Percentiles rank a stretch among this genome's conserved stretches.
Evolutionary conservation across 495 filamentous ascomycete species (phyloP).

Genomic region (Aspergillus cavernicola): DNA sequence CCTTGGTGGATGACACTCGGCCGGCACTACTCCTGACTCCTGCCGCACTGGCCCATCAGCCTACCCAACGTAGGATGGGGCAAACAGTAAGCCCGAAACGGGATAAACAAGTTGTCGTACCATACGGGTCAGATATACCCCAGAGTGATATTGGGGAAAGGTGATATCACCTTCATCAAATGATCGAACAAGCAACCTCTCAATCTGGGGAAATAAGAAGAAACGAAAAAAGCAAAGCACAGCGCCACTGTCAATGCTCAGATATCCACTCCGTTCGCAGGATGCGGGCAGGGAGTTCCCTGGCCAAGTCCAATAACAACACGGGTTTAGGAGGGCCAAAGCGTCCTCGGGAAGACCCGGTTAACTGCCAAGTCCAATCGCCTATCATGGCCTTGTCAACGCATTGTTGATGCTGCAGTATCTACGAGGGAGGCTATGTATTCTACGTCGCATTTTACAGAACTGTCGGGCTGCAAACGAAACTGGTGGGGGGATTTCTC

Average conservation of each 20-base stretch:
- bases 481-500: neutral
- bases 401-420: neutral
- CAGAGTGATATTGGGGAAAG: neutral
- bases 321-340: slow-evolving; percentile 1
- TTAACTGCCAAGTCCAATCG: slow-evolving; percentile 4
- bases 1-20: no score
- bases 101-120: neutral
- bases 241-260: slow-evolving; percentile 12
- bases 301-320: slow-evolving; percentile 5
- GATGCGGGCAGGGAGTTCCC: slow-evolving; percentile 6
- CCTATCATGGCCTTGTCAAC: neutral
- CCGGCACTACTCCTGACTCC: neutral
- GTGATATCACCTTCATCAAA: neutral
- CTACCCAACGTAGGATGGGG: neutral
- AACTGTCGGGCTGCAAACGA: neutral
- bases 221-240: slow-evolving; percentile 1
- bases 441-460: neutral
- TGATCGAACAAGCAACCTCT: neutral
- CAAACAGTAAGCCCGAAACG: neutral
- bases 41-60: neutral
- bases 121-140: neutral
- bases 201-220: slow-evolving; percentile 5
- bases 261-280: slow-evolving; percentile 13
- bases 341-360: slow-evolving; percentile 6
- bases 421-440: neutral